These are phyloP conservation scores for Meyerozyma athensensis DNA, from an alignment of 1,139 yeast species.

Conservation along the genomic window DNA sequence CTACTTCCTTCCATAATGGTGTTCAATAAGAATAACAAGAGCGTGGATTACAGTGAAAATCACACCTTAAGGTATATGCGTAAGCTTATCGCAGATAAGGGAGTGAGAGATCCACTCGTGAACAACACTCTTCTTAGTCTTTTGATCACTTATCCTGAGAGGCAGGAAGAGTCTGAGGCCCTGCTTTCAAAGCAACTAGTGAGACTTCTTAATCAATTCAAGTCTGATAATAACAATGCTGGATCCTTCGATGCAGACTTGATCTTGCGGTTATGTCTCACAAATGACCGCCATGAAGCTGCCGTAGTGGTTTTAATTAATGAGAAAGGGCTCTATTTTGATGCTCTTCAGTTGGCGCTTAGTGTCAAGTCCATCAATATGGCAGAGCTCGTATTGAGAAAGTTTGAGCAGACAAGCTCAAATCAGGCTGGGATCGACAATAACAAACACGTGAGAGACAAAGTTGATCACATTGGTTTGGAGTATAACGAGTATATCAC, in stretches of 20 bases:
- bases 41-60: conserved; percentile 37
- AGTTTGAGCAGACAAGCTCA: conserved; percentile 26
- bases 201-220: conserved; percentile 25
- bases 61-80: conserved; percentile 64
- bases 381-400: conserved; percentile 39
- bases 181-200: conserved; percentile 23
- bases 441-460: not conserved
- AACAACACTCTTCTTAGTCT: conserved; percentile 74
- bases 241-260: conserved; percentile 60
- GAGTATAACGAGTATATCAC: not conserved
- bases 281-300: conserved; percentile 52
- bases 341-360: conserved; percentile 75
- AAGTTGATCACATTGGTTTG: not conserved
- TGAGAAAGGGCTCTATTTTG: conserved; percentile 64
- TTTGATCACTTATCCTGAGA: conserved; percentile 52
- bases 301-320: conserved; percentile 69
- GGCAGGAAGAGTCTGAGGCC: conserved; percentile 30
- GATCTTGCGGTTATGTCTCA: conserved; percentile 68
- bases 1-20: conserved; percentile 73
- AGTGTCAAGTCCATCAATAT: conserved; percentile 55
- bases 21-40: conserved; percentile 48
- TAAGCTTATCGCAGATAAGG: conserved; percentile 53
- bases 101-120: conserved; percentile 45
- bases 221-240: conserved; percentile 12
- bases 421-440: conserved; percentile 10